These are phyloP conservation scores for Conticribra weissflogii DNA, from an alignment of 108 stramenopile species.

Conservation along the genomic window DNA sequence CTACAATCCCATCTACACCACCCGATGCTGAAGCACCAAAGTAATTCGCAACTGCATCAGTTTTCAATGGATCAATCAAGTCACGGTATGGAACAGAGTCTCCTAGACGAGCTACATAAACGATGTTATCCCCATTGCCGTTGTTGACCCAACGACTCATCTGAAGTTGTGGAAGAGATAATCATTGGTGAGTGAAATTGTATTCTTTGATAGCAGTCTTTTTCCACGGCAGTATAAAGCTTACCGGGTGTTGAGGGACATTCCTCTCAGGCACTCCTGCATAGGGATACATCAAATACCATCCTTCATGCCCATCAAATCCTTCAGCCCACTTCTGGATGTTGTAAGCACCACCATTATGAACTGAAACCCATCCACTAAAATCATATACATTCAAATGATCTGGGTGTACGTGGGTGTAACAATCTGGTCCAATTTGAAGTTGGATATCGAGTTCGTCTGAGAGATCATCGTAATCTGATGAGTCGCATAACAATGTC, in stretches of 20 bases:
- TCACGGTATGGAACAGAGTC: constrained; percentile 22
- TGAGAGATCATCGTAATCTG: constrained; percentile 2
- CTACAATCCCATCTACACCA: constrained; percentile 13
- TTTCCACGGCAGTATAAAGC: not conserved
- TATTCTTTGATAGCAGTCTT: no score
- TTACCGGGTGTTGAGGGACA: constrained; percentile 31
- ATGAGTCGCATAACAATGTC: constrained; percentile 21
- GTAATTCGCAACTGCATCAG: constrained; percentile 21
- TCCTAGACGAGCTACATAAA: constrained; percentile 37
- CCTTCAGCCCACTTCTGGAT: constrained; percentile 45
- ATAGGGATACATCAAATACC: constrained; percentile 44
- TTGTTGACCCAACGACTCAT: constrained; percentile 49
- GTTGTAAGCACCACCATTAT: constrained; percentile 47
- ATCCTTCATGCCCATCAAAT: constrained; percentile 31
- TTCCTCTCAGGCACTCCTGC: constrained; percentile 30
- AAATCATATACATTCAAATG: constrained; percentile 64
- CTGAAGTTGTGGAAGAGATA: not conserved
- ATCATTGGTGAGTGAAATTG: constrained; percentile 16
- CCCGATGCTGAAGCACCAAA: constrained; percentile 16
- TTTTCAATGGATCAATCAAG: constrained; percentile 25
- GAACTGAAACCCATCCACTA: constrained; percentile 50
- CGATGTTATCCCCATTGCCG: constrained; percentile 20
- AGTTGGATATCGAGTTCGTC: constrained; percentile 32
- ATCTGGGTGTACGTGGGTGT: constrained; percentile 58
- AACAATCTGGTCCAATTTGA: constrained; percentile 43